These are phyloP conservation scores for Teunomyces aglyptinius DNA, from an alignment of 805 yeast species.

Conservation along the genomic window DNA sequence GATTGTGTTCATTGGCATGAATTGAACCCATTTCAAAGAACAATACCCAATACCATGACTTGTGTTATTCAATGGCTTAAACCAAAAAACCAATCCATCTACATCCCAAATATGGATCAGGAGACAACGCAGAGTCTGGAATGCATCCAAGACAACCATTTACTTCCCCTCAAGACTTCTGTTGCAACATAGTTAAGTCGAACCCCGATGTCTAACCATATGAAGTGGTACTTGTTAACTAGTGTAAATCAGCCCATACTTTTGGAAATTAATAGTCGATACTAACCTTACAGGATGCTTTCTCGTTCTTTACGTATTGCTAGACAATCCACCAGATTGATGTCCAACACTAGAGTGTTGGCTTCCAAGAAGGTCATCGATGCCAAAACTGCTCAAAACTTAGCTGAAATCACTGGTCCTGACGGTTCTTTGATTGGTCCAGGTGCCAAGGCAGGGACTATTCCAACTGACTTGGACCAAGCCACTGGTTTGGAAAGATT, in stretches of 20 bases:
- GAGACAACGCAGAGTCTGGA: not conserved
- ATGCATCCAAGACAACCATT: too few species aligned
- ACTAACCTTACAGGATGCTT: slow-evolving; percentile 28
- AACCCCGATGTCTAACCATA: not conserved
- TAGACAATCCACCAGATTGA: slow-evolving; percentile 31
- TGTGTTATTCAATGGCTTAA: not conserved
- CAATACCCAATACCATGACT: not conserved
- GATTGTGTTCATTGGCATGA: not conserved
- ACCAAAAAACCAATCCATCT: not conserved
- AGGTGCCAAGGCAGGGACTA: slow-evolving; percentile 81
- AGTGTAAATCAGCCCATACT: not conserved
- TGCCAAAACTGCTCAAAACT: slow-evolving; percentile 60
- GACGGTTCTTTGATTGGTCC: slow-evolving; percentile 77
- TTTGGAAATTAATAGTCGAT: not conserved
- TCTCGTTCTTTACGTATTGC: slow-evolving; percentile 41
- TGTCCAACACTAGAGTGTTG: slow-evolving; percentile 31
- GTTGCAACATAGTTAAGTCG: not conserved
- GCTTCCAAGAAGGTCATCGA: slow-evolving; percentile 30
- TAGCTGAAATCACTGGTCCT: slow-evolving; percentile 78
- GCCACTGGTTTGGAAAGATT: slow-evolving; percentile 98
- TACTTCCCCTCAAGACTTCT: not conserved
- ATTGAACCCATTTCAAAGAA: not conserved
- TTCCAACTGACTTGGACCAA: slow-evolving; percentile 94
- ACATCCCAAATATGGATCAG: not conserved
- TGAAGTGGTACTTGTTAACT: not conserved